phyloP scores from a whole-genome alignment of 1,284 basidiomycete species.

The Cutaneotrichosporon cavernicola region DNA sequence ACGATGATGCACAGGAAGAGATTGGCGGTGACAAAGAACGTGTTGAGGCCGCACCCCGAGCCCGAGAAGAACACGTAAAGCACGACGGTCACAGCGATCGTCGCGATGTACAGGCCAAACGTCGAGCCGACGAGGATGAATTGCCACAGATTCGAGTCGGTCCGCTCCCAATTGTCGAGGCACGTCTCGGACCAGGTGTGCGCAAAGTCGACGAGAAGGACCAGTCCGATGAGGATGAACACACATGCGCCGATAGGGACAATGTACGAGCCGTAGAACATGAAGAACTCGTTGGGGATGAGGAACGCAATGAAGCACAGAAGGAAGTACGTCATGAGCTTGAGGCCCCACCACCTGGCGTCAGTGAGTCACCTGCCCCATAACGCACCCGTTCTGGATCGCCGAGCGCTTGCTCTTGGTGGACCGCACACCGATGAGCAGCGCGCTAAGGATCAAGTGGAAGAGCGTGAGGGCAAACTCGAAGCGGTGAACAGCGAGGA shows the following conservation, averaged over 20 bases:
- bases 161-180: conserved; percentile 89
- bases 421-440: conserved; percentile 82
- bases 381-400: conserved; percentile 86
- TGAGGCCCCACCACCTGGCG: conserved; percentile 95
- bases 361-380: conserved; percentile 5
- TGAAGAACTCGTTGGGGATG: conserved; percentile 61
- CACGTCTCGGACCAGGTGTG: conserved; percentile 98
- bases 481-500: conserved; percentile 96
- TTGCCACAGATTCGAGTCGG: conserved; percentile 87
- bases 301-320: conserved; percentile 86
- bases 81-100: conserved; percentile 79
- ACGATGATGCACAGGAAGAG: conserved; percentile 75
- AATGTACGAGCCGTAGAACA: conserved; percentile 80
- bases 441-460: conserved; percentile 75
- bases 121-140: conserved; percentile 95
- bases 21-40: conserved; percentile 93
- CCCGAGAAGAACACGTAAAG: conserved; percentile 91
- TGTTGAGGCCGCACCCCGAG: conserved; percentile 80
- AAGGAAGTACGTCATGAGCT: conserved; percentile 77
- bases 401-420: conserved; percentile 88
- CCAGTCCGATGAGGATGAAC: conserved; percentile 93
- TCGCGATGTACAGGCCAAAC: conserved; percentile 76
- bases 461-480: conserved; percentile 92
- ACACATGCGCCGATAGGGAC: conserved; percentile 85
- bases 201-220: conserved; percentile 97